phyloP scores from a whole-genome alignment of 108 stramenopile species.

The Fistulifera pelliculosa region DNA sequence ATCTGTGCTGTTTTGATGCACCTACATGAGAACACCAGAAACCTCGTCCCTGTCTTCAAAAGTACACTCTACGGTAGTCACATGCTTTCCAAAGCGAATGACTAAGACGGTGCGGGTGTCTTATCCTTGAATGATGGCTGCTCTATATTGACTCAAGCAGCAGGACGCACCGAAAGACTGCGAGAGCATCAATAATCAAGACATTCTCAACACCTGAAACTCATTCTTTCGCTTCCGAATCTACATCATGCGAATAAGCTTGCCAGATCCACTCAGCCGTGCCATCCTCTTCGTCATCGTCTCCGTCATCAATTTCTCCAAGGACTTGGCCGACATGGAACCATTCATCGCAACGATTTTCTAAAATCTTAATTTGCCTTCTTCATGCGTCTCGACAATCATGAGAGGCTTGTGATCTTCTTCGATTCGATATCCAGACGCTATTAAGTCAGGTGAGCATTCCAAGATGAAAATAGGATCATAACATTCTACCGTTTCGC shows the following conservation, averaged over 20 bases:
- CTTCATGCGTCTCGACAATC: slow-evolving; percentile 18
- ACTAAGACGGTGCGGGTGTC: too few relatives aligned
- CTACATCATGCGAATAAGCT: slow-evolving; percentile 8
- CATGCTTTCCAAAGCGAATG: too few relatives aligned
- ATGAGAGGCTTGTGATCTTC: slow-evolving; percentile 5
- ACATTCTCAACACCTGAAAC: too few relatives aligned
- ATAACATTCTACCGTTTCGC: slow-evolving; percentile 8
- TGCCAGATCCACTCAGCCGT: slow-evolving; percentile 17
- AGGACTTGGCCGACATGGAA: slow-evolving; percentile 5
- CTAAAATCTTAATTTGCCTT: slow-evolving; percentile 2
- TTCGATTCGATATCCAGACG: slow-evolving; percentile 6
- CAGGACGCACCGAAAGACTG: too few relatives aligned
- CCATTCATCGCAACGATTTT: slow-evolving; percentile 6
- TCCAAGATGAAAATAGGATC: slow-evolving; percentile 15
- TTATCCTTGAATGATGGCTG: too few relatives aligned
- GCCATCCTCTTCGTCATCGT: slow-evolving; percentile 8
- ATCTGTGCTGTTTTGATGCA: too few relatives aligned
- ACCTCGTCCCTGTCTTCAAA: too few relatives aligned
- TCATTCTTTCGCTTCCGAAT: too few relatives aligned
- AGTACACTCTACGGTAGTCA: too few relatives aligned
- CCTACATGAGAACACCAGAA: too few relatives aligned
- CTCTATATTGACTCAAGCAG: too few relatives aligned
- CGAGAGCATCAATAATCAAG: too few relatives aligned
- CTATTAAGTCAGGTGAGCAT: slow-evolving; percentile 14
- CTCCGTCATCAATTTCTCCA: slow-evolving; percentile 16